Percentiles rank a stretch among this genome's conserved stretches.
Conservation (phyloP, 306 rosid species). For the Cercis canadensis region DNA sequence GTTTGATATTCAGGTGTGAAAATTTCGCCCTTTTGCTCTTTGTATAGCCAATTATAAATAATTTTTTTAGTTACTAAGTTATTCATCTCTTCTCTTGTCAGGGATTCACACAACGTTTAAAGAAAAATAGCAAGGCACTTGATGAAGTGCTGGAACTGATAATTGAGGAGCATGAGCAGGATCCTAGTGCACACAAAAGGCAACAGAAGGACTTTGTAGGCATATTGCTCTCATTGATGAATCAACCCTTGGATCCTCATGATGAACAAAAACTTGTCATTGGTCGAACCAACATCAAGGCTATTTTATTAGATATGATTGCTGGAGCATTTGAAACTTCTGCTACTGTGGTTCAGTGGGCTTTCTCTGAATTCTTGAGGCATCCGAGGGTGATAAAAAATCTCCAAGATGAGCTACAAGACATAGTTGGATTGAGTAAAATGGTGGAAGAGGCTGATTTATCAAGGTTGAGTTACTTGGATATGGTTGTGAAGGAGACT, state of each 20-base stretch:
- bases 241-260: conserved; percentile 38
- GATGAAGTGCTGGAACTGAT: conserved; percentile 42
- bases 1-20: conserved; percentile 50
- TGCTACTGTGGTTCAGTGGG: conserved; percentile 38
- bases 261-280: conserved; percentile 30
- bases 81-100: neutral
- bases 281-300: conserved; percentile 48
- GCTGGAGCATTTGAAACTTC: conserved; percentile 34
- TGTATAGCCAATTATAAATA: no score
- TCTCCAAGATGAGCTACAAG: conserved; percentile 49
- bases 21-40: neutral
- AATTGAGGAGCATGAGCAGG: conserved; percentile 41
- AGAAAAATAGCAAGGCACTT: conserved; percentile 29
- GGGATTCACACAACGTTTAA: conserved; percentile 39
- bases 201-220: conserved; percentile 32
- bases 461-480: conserved; percentile 36
- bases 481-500: conserved; percentile 53
- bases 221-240: conserved; percentile 36
- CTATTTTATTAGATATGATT: conserved; percentile 43
- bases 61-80: no score
- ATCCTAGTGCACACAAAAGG: neutral
- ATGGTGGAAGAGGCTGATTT: conserved; percentile 49
- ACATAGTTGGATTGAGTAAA: conserved; percentile 39
- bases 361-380: conserved; percentile 48
- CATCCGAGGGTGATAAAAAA: conserved; percentile 48